A percentile compares a stretch with the other conserved stretches of the same genome.
These are phyloP conservation scores for Posidonia australis DNA, from an alignment of 106 monocot species.

Conservation along the genomic window DNA sequence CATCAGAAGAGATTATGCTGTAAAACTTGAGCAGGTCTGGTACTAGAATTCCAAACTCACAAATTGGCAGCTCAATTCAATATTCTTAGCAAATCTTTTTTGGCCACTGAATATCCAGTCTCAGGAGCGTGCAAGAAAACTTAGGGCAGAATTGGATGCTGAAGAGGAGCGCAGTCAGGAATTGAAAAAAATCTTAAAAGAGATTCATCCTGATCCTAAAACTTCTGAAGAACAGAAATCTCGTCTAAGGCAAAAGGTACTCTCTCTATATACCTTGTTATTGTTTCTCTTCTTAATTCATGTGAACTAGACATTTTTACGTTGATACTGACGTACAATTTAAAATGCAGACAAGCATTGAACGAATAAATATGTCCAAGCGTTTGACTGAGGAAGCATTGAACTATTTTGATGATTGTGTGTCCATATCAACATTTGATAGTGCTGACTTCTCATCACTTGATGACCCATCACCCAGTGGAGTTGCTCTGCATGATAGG, in stretches of 20 bases:
- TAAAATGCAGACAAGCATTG: conserved; percentile 41
- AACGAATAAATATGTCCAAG: conserved; percentile 44
- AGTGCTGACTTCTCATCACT: conserved; percentile 64
- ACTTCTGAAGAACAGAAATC: conserved; percentile 19
- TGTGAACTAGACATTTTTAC: not conserved
- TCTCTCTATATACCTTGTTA: not conserved
- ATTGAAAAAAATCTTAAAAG: conserved; percentile 48
- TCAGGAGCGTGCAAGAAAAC: conserved; percentile 56
- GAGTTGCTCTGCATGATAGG: not conserved
- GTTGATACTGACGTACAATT: not conserved
- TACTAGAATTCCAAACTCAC: not conserved
- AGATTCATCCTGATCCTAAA: conserved; percentile 29
- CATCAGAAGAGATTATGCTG: conserved; percentile 32
- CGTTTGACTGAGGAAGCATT: conserved; percentile 64
- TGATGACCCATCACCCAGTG: conserved; percentile 38
- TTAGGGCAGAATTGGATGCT: conserved; percentile 37
- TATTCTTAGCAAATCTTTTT: not conserved
- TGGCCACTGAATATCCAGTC: conserved; percentile 23
- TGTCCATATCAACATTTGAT: conserved; percentile 77
- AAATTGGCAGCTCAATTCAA: not conserved
- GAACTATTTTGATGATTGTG: conserved; percentile 90
- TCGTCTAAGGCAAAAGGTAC: conserved; percentile 38
- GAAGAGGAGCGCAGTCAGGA: conserved; percentile 57
- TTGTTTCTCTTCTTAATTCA: conserved; percentile 1
- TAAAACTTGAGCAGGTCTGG: conserved; percentile 49